Evolutionary conservation across 192 early-diverging fungal genomes (phyloP).

Genomic region (Helicostylum pulchrum): DNA sequence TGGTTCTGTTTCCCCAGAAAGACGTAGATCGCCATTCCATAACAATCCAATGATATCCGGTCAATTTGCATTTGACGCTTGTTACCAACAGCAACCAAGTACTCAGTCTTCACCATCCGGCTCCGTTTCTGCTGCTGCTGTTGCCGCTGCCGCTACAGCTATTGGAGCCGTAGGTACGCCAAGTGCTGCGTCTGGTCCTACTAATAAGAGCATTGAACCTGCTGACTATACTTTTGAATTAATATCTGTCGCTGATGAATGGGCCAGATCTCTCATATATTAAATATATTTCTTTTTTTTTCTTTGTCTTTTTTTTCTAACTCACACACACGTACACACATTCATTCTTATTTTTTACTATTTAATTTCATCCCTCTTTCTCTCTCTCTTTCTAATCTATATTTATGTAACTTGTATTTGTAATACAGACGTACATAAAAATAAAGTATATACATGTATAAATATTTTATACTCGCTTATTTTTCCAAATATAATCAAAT

Average conservation of each 20-base stretch:
- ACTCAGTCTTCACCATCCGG: constrained; percentile 2
- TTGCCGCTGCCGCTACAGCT: constrained; percentile 11
- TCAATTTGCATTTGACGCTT: constrained; percentile 10
- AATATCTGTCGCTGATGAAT: constrained; percentile 36
- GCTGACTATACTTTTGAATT: constrained; percentile 39
- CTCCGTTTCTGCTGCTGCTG: constrained; percentile 14
- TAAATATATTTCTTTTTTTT: not conserved
- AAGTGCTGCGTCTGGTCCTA: constrained; percentile 8
- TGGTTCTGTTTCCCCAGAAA: constrained; percentile 13
- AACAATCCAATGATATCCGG: constrained; percentile 9
- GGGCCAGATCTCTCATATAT: constrained; percentile 27
- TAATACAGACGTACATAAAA: too few relatives aligned
- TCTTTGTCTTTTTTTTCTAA: not conserved
- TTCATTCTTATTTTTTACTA: not conserved
- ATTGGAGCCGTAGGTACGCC: constrained; percentile 20
- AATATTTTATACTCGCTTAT: too few relatives aligned
- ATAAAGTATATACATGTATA: too few relatives aligned
- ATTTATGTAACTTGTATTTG: too few relatives aligned
- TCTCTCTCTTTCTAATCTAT: too few relatives aligned
- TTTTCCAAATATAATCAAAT: too few relatives aligned
- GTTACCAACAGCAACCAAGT: constrained; percentile 2
- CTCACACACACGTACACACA: not conserved
- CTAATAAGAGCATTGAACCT: constrained; percentile 30
- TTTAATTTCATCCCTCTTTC: not conserved
- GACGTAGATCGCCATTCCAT: constrained; percentile 8